Percentiles rank a stretch among this genome's conserved stretches.
These are phyloP conservation scores for Hibiscus syriacus DNA, from an alignment of 345 rosid species.

Conservation along the genomic window DNA sequence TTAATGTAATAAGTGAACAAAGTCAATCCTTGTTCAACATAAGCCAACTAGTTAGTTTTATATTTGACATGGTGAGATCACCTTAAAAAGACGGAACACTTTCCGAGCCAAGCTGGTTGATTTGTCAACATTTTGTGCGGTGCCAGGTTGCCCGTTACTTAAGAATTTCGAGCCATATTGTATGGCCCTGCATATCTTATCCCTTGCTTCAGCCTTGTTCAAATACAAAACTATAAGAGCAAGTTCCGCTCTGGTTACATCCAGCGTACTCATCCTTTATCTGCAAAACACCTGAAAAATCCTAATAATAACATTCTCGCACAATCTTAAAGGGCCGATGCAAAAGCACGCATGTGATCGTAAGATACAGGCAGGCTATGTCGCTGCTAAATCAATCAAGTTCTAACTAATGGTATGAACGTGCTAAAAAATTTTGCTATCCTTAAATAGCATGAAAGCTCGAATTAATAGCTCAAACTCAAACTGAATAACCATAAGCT, in stretches of 20 bases:
- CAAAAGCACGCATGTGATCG: not conserved
- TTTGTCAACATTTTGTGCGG: constrained; percentile 87
- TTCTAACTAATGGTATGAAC: not conserved
- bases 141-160: constrained; percentile 82
- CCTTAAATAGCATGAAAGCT: not conserved
- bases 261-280: constrained; percentile 65
- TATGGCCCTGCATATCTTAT: constrained; percentile 97
- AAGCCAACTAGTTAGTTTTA: not conserved
- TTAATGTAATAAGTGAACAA: not conserved
- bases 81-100: constrained; percentile 97
- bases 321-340: not conserved
- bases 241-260: constrained; percentile 80
- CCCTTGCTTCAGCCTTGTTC: constrained; percentile 98
- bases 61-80: constrained; percentile 6
- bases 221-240: constrained; percentile 72
- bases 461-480: not conserved
- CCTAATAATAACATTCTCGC: constrained; percentile 1
- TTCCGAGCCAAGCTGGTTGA: constrained; percentile 94
- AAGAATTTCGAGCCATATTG: constrained; percentile 91
- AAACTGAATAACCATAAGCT: no score
- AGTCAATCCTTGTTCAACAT: not conserved
- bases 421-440: not conserved
- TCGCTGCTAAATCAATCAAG: not conserved
- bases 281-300: constrained; percentile 13
- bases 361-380: not conserved